Evolutionary conservation across 768 basidiomycete genomes (phyloP).

Genomic region (Suillus weaverae): DNA sequence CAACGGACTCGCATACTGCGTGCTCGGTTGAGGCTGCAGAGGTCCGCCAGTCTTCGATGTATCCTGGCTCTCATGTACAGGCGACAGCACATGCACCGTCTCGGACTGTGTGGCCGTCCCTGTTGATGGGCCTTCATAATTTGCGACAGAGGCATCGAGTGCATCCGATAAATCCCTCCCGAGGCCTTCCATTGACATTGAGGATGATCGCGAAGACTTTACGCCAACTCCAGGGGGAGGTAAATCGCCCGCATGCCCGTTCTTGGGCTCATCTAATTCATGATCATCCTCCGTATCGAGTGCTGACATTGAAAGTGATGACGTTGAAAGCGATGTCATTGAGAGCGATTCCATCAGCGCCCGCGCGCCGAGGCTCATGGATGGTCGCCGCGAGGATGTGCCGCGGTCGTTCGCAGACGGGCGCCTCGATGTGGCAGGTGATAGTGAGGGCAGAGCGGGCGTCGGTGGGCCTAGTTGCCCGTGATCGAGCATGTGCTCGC

Average conservation of each 20-base stretch:
- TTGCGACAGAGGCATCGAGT: conserved; percentile 23
- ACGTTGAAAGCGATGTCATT: conserved; percentile 55
- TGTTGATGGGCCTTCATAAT: not conserved
- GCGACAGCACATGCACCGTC: not conserved
- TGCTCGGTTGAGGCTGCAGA: conserved; percentile 7
- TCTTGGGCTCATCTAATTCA: conserved; percentile 23
- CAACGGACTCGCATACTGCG: conserved; percentile 21
- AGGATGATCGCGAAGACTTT: conserved; percentile 15
- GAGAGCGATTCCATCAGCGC: conserved; percentile 43
- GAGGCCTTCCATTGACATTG: conserved; percentile 33
- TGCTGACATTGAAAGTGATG: conserved; percentile 57
- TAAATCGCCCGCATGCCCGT: not conserved
- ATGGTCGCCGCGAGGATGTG: conserved; percentile 21
- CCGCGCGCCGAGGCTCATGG: conserved; percentile 30
- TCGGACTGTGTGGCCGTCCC: conserved; percentile 5
- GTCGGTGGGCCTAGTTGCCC: conserved; percentile 74
- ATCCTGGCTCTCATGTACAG: conserved; percentile 6
- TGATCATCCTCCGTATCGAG: conserved; percentile 48
- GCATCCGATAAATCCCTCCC: conserved; percentile 32
- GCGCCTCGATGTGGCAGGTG: conserved; percentile 51
- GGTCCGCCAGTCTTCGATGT: not conserved
- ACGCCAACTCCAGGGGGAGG: conserved; percentile 12
- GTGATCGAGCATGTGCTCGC: conserved; percentile 95
- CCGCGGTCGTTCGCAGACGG: conserved; percentile 31
- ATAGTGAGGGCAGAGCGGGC: conserved; percentile 43